Conservation (phyloP, 164 flowering plant species). For the Berberis thunbergii region DNA sequence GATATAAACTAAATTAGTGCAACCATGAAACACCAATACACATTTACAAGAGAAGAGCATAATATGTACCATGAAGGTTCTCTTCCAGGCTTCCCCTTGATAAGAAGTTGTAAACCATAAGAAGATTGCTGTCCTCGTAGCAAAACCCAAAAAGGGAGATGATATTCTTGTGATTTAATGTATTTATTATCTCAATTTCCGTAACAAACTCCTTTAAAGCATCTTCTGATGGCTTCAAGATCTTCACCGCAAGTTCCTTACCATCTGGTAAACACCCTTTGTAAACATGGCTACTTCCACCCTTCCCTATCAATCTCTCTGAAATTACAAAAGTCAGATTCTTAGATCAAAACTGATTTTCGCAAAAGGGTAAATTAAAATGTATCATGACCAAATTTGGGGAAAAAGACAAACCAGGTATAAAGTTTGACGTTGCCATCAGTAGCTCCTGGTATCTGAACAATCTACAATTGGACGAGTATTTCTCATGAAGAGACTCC, state of each 20-base stretch:
- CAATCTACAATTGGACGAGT: constrained; percentile 64
- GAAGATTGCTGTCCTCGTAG: constrained; percentile 53
- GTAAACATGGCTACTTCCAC: constrained; percentile 85
- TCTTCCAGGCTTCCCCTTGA: constrained; percentile 91
- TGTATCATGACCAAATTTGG: not conserved
- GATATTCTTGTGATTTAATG: constrained; percentile 71
- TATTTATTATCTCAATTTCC: constrained; percentile 80
- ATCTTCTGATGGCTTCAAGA: constrained; percentile 66
- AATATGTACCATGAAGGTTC: constrained; percentile 67
- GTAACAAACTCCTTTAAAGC: constrained; percentile 52
- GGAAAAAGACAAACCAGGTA: constrained; percentile 39
- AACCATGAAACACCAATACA: no score
- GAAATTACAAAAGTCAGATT: constrained; percentile 11
- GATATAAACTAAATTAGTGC: not conserved
- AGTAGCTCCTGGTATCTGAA: constrained; percentile 59
- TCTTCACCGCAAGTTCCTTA: constrained; percentile 80
- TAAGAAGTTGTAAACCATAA: constrained; percentile 74
- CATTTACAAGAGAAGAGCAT: not conserved
- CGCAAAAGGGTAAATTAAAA: not conserved
- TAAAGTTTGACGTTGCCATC: constrained; percentile 63
- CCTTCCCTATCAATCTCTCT: constrained; percentile 88
- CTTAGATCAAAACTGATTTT: not conserved
- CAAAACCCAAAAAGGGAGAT: constrained; percentile 82
- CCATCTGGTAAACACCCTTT: constrained; percentile 76
- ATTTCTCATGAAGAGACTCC: constrained; percentile 58